Evolutionary conservation across 2,329 filamentous ascomycete genomes (phyloP).

Genomic region (Grosmannia clavigera): DNA sequence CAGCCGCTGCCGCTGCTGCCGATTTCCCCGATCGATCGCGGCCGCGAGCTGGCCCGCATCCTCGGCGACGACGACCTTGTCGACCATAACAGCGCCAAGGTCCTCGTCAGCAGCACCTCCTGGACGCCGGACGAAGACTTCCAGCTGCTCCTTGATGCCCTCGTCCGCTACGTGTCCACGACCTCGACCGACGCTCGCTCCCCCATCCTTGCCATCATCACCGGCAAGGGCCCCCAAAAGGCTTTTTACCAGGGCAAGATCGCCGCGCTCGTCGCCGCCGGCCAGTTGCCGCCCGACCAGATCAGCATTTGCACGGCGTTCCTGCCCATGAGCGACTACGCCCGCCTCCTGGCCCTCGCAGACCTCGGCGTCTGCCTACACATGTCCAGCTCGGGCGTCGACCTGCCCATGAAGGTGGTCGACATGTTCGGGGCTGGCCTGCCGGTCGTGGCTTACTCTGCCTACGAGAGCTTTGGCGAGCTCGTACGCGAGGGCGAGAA

Average conservation of each 20-base stretch:
- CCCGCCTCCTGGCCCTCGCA: slow-evolving; percentile 67
- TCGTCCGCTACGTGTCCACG: slow-evolving; percentile 48
- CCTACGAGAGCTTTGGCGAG: slow-evolving; percentile 81
- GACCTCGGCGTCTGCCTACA: slow-evolving; percentile 87
- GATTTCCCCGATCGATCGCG: neutral
- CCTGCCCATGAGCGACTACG: slow-evolving; percentile 76
- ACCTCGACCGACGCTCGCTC: slow-evolving; percentile 17
- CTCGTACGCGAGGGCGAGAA: slow-evolving; percentile 81
- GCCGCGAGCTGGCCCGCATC: slow-evolving; percentile 1
- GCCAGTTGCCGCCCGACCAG: slow-evolving; percentile 56
- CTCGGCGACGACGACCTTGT: slow-evolving; percentile 1
- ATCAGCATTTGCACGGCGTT: slow-evolving; percentile 71
- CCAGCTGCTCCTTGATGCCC: slow-evolving; percentile 68
- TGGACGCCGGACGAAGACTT: slow-evolving; percentile 99
- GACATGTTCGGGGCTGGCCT: slow-evolving; percentile 97
- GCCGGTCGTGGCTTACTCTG: slow-evolving; percentile 75
- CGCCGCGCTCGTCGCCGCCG: slow-evolving; percentile 41
- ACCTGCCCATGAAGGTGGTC: slow-evolving; percentile 97
- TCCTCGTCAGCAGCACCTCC: slow-evolving; percentile 87
- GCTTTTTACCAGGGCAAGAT: slow-evolving; percentile 61
- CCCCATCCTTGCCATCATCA: slow-evolving; percentile 82
- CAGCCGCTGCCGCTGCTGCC: slow-evolving; percentile 41
- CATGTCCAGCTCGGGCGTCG: slow-evolving; percentile 86
- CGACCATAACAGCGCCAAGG: neutral
- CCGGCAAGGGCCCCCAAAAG: slow-evolving; percentile 82